Conservation (phyloP, 768 basidiomycete genomes). For the Tephrocybe sp. region DNA sequence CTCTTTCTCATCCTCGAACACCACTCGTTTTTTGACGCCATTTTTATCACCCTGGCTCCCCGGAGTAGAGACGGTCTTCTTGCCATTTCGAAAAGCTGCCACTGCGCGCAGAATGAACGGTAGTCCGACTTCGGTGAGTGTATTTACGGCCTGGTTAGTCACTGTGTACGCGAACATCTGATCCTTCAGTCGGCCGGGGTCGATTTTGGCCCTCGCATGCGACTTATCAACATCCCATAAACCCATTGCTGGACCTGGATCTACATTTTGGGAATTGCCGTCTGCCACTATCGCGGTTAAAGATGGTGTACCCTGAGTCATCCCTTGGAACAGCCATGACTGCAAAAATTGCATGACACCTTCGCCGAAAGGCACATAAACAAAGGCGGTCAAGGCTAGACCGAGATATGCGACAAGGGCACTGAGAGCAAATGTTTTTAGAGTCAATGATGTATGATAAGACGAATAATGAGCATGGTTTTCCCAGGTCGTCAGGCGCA, state of each 20-base stretch:
- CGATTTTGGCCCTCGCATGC: constrained; percentile 57
- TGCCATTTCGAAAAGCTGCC: constrained; percentile 42
- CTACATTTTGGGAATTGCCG: constrained; percentile 15
- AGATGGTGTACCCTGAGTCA: constrained; percentile 15
- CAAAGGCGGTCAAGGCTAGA: constrained; percentile 90
- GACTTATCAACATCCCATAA: constrained; percentile 56
- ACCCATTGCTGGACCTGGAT: constrained; percentile 13
- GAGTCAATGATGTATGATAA: constrained; percentile 76
- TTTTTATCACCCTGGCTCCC: constrained; percentile 16
- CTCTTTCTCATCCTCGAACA: constrained; percentile 68
- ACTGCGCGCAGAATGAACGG: constrained; percentile 74
- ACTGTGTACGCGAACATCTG: constrained; percentile 95
- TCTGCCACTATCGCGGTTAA: constrained; percentile 30
- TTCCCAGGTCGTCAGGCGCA: constrained; percentile 82
- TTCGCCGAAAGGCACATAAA: constrained; percentile 94
- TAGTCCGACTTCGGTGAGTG: constrained; percentile 76
- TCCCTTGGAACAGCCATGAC: constrained; percentile 38
- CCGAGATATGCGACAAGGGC: constrained; percentile 90
- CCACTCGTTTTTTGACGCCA: constrained; percentile 63
- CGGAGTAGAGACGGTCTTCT: constrained; percentile 31
- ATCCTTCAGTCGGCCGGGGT: constrained; percentile 71
- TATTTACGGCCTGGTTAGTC: constrained; percentile 82
- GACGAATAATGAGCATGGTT: constrained; percentile 83
- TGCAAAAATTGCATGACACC: constrained; percentile 68
- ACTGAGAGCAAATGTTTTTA: constrained; percentile 89